A percentile compares a stretch with the other conserved stretches of the same genome.
Evolutionary conservation across 345 rosid species (phyloP).

Genomic region (Acer negundo): DNA sequence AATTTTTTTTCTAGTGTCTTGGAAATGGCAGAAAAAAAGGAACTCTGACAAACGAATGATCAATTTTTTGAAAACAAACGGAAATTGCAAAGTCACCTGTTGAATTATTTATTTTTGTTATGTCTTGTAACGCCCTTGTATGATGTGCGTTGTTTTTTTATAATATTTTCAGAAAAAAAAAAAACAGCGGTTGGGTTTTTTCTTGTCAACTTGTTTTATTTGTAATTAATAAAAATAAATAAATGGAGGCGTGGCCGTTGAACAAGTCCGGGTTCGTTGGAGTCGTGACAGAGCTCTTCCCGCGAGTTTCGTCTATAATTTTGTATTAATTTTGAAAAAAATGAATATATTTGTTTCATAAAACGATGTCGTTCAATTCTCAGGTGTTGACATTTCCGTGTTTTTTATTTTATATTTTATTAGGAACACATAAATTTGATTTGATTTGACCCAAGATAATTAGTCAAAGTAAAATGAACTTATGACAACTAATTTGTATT

Average conservation of each 20-base stretch:
- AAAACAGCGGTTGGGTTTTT: not conserved
- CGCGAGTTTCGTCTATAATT: constrained; percentile 42
- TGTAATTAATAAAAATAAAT: not conserved
- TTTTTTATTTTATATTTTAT: too few species aligned
- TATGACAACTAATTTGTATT: too few species aligned
- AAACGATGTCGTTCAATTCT: too few species aligned
- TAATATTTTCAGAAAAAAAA: not conserved
- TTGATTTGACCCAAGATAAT: too few species aligned
- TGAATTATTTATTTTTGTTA: not conserved
- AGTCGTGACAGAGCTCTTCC: constrained; percentile 31
- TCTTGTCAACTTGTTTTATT: constrained; percentile 7
- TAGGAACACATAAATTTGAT: too few species aligned
- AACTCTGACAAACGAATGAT: not conserved
- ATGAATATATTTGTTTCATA: too few species aligned
- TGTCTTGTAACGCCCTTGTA: not conserved
- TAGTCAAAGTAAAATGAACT: too few species aligned
- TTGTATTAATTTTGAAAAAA: not conserved
- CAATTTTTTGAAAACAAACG: not conserved
- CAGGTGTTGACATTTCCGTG: too few species aligned
- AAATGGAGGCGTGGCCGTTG: constrained; percentile 22
- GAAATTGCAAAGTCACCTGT: not conserved
- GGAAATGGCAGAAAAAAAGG: not conserved
- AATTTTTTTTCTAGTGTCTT: not conserved
- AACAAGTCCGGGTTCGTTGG: constrained; percentile 35
- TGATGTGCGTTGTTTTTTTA: not conserved